Conservation (phyloP, 78 protist genomes). For the Planoprotostelium fungivorum region DNA sequence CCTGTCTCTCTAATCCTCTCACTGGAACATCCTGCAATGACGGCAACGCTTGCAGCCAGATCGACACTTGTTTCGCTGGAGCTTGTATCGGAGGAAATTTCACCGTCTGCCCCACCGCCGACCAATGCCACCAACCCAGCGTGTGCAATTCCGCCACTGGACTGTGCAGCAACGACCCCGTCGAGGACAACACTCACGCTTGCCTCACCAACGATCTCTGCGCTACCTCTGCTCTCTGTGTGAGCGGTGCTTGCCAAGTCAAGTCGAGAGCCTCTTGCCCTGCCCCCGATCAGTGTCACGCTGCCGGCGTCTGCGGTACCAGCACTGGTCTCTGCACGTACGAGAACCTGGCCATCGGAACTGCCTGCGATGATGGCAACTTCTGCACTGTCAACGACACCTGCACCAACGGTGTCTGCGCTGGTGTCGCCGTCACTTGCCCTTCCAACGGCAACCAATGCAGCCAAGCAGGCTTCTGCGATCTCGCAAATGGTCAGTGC, state of each 20-base stretch:
- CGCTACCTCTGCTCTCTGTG: slow-evolving; percentile 1
- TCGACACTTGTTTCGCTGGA: background rate
- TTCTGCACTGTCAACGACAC: slow-evolving; percentile 8
- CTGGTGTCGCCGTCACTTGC: background rate
- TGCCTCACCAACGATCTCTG: slow-evolving; percentile 2
- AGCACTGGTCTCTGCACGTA: background rate
- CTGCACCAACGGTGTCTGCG: slow-evolving; percentile 10
- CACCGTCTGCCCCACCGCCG: background rate
- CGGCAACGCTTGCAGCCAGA: slow-evolving; percentile 12
- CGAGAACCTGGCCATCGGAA: background rate
- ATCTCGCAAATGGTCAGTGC: background rate
- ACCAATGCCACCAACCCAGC: background rate
- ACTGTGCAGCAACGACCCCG: background rate
- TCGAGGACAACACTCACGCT: background rate
- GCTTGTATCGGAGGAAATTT: background rate
- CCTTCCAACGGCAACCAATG: background rate
- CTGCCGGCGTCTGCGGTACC: background rate
- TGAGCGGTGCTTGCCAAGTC: background rate
- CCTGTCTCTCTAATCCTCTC: slow-evolving; percentile 3
- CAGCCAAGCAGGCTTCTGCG: background rate
- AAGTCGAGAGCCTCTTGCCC: background rate
- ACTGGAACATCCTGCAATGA: background rate
- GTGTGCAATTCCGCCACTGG: background rate
- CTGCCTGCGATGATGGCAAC: background rate
- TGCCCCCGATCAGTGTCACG: background rate